phyloP scores from a whole-genome alignment of 2,329 filamentous ascomycete species.

The Rutstroemia sp. region DNA sequence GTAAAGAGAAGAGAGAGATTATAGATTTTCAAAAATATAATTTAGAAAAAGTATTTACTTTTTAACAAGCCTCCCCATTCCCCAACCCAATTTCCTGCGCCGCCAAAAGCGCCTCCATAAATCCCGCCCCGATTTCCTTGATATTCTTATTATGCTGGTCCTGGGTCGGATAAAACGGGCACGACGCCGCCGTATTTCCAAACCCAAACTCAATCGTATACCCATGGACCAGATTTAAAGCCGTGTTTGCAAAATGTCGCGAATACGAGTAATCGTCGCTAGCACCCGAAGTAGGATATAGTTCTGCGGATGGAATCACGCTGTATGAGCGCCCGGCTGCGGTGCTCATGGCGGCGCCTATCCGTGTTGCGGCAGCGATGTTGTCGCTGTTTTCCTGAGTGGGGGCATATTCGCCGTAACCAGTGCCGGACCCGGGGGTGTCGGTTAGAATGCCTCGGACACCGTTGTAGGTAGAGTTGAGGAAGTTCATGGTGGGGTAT shows the following conservation, averaged over 20 bases:
- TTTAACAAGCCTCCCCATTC: conserved; percentile 10
- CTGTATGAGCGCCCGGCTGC: conserved; percentile 33
- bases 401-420: conserved; percentile 41
- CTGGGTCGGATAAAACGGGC: conserved; percentile 40
- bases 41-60: no score
- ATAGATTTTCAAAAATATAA: no score
- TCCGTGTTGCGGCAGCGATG: conserved; percentile 28
- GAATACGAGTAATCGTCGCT: conserved; percentile 41
- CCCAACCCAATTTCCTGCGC: background rate
- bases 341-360: conserved; percentile 34
- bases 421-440: conserved; percentile 24
- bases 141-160: conserved; percentile 38
- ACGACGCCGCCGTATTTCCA: conserved; percentile 15
- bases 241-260: conserved; percentile 34
- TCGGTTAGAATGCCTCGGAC: conserved; percentile 41
- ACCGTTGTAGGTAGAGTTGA: conserved; percentile 44
- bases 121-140: conserved; percentile 37
- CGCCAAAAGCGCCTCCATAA: conserved; percentile 39
- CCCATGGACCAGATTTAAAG: conserved; percentile 34
- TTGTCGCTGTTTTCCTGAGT: conserved; percentile 32
- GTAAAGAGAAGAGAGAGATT: no score
- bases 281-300: conserved; percentile 41
- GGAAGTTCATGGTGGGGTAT: conserved; percentile 41
- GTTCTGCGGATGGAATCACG: conserved; percentile 32
- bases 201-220: conserved; percentile 43